Evolutionary conservation across 306 rosid species (phyloP).

Genomic region (Trifolium repens): DNA sequence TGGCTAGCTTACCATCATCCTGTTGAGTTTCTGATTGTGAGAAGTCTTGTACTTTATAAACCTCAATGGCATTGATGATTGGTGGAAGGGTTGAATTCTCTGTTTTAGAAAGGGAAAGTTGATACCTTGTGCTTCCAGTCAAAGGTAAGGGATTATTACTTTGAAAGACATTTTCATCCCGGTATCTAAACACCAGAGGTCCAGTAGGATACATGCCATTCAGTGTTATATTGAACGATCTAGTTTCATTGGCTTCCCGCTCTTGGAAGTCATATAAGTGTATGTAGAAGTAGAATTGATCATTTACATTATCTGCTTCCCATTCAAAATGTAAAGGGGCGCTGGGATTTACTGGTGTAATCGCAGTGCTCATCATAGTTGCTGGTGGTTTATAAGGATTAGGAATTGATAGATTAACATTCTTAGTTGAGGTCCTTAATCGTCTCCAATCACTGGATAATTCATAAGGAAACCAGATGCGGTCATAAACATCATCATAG

Average conservation of each 20-base stretch:
- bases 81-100: conserved; percentile 50
- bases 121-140: background rate
- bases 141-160: too few species aligned
- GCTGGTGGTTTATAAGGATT: conserved; percentile 33
- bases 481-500: conserved; percentile 50
- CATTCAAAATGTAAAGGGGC: conserved; percentile 3
- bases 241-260: too few species aligned
- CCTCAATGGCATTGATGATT: conserved; percentile 48
- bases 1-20: background rate
- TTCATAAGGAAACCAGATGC: conserved; percentile 13
- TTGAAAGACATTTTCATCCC: too few species aligned
- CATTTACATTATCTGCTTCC: background rate
- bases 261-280: too few species aligned
- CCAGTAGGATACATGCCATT: too few species aligned
- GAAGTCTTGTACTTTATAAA: background rate
- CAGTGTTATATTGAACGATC: too few species aligned
- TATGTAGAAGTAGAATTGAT: conserved; percentile 26
- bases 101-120: background rate
- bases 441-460: background rate
- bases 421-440: background rate
- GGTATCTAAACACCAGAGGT: too few species aligned
- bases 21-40: background rate
- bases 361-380: conserved; percentile 44
- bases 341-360: conserved; percentile 26
- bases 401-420: background rate